Evolutionary conservation across 2,329 filamentous ascomycete species (phyloP), one percentile per base, ranked within the genome.

Genomic region (Exophiala lecanii-corni): DNA sequence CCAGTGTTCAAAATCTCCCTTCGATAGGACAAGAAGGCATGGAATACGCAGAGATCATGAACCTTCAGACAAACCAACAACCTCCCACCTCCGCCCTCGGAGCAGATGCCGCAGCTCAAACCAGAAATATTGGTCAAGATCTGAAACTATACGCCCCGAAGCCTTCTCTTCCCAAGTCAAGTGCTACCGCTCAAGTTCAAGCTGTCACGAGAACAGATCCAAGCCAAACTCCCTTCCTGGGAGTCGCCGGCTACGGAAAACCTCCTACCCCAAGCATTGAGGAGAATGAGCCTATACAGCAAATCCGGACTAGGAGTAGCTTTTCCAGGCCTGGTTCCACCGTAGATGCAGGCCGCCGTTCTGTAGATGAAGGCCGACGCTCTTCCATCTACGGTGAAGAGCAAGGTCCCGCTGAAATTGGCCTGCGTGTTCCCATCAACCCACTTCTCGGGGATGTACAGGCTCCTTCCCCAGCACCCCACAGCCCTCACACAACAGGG

Each of bases 401-500:
- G 34, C 82, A 89, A 42, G 91, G 89, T 16, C 95, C 96, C 56
- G 89, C 89, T 2, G 86, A 94, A 61, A 92, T 96, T 55, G 91
- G 91, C 36, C 80, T 86, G 58, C 84, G 89, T 59, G 91, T 98
- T 28, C 92, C 92, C 37, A 92, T 98, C 86, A 84, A 92, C 61
- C 85, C 83, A 40, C 80, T 92, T 62, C 86, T 92, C 32, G 92
- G 92, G 49, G 91, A 97, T 62, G 92, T 97, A 7, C 92, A 98
- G 68, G 92, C 92, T 10, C 92, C 92, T 2, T 92, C 89, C 2
- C 89, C 89, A 1, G 78, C 81, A 2, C 83, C 82, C 6, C 70
- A 66, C 46, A 59, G 62, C 5, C 50, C 50, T 6, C 36, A 48
- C 36, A 41, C 49, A 30, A 56, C 55, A 2, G 53, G 53, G 7